phyloP scores from a whole-genome alignment of 2,329 filamentous ascomycete species.

The Penicillium sp. region DNA sequence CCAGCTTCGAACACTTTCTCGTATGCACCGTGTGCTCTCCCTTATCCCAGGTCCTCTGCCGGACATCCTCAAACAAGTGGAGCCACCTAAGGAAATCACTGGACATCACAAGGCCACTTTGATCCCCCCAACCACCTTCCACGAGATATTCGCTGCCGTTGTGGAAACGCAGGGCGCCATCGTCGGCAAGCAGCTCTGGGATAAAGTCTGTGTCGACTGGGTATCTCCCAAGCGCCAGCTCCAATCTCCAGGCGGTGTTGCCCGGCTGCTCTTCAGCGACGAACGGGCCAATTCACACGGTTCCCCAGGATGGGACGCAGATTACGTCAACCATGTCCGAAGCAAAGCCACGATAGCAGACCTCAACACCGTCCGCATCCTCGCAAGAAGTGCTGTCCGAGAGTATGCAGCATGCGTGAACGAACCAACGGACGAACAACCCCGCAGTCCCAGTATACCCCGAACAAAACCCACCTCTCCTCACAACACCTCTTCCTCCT shows the following conservation, averaged over 20 bases:
- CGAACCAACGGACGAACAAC: neutral
- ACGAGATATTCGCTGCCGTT: slow-evolving; percentile 54
- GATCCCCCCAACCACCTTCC: slow-evolving; percentile 47
- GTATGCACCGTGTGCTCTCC: slow-evolving; percentile 32
- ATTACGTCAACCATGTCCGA: slow-evolving; percentile 25
- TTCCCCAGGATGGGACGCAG: slow-evolving; percentile 27
- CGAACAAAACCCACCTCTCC: neutral
- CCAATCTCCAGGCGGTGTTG: slow-evolving; percentile 29
- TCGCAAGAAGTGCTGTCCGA: slow-evolving; percentile 33
- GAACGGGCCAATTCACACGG: slow-evolving; percentile 24
- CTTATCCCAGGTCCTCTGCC: slow-evolving; percentile 33
- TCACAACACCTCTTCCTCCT: neutral
- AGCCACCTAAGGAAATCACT: slow-evolving; percentile 8
- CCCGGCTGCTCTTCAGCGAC: slow-evolving; percentile 22
- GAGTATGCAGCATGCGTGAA: slow-evolving; percentile 24
- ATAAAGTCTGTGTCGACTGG: slow-evolving; percentile 46
- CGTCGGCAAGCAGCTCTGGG: slow-evolving; percentile 49
- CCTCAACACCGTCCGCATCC: slow-evolving; percentile 37
- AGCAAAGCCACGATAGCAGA: slow-evolving; percentile 34
- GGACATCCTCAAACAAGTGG: slow-evolving; percentile 25
- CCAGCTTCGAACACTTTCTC: slow-evolving; percentile 31
- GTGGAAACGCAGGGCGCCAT: slow-evolving; percentile 49
- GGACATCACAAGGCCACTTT: slow-evolving; percentile 23
- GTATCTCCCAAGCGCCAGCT: slow-evolving; percentile 19
- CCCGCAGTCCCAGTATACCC: neutral